Percentiles rank a stretch among this genome's conserved stretches.
Evolutionary conservation across 257 asterid species (phyloP).

Genomic region (Handroanthus guayacan): DNA sequence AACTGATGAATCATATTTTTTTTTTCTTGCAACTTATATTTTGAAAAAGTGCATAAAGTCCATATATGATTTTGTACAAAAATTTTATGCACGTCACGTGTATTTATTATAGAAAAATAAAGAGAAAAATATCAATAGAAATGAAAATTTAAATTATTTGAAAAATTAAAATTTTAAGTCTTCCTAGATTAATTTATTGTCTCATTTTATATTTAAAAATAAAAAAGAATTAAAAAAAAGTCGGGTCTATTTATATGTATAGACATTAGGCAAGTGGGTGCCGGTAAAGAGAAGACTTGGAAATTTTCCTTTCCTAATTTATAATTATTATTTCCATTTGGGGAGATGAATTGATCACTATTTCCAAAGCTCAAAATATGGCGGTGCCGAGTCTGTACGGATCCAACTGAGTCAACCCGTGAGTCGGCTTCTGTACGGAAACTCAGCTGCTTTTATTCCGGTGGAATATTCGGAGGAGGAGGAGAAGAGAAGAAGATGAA

Average conservation of each 20-base stretch:
- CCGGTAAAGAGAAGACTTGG: slow-evolving; percentile 8
- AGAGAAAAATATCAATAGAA: too few relatives aligned
- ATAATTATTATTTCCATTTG: slow-evolving; percentile 9
- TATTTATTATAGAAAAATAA: too few relatives aligned
- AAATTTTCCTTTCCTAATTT: background rate
- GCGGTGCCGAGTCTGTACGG: slow-evolving; percentile 25
- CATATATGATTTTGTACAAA: too few relatives aligned
- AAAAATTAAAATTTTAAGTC: too few relatives aligned
- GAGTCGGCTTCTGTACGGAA: background rate
- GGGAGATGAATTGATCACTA: slow-evolving; percentile 30
- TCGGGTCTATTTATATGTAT: background rate
- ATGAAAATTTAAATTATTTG: too few relatives aligned
- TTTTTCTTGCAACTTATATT: too few relatives aligned
- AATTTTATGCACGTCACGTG: too few relatives aligned
- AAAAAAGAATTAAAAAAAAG: too few relatives aligned
- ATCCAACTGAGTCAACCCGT: slow-evolving; percentile 30
- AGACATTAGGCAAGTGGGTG: background rate
- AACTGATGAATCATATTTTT: too few relatives aligned
- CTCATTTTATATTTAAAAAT: too few relatives aligned
- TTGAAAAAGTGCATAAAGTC: too few relatives aligned
- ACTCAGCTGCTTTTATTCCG: background rate
- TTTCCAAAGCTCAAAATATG: slow-evolving; percentile 24
- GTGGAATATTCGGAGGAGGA: background rate
- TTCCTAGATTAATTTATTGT: too few relatives aligned
- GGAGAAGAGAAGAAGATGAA: slow-evolving; percentile 39